Evolutionary conservation across 2,329 filamentous ascomycete species (phyloP).

Genomic region (Exophiala xenobiotica): DNA sequence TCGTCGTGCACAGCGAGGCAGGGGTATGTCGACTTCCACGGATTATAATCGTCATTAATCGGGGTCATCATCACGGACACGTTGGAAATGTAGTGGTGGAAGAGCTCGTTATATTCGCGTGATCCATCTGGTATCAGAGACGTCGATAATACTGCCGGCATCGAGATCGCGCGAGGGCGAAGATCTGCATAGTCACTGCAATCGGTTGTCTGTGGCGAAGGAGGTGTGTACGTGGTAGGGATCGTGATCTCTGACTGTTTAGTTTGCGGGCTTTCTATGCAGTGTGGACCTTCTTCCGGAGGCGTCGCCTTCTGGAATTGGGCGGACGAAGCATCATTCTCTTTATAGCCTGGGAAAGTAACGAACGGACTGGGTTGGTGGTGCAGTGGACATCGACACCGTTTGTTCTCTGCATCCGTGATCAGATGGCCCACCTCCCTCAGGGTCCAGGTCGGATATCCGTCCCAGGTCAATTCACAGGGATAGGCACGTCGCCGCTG

Average conservation of each 20-base stretch:
- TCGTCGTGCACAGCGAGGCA: conserved; percentile 10
- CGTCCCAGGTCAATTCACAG: conserved; percentile 11
- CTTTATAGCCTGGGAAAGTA: conserved; percentile 1
- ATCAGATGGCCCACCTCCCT: conserved; percentile 14
- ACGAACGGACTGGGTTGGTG: conserved; percentile 7
- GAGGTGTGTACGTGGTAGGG: background rate
- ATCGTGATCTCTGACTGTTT: background rate
- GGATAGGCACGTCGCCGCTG: conserved; percentile 15
- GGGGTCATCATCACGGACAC: conserved; percentile 10
- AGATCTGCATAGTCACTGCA: background rate
- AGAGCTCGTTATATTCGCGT: conserved; percentile 7
- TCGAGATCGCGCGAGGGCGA: background rate
- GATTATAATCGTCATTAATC: conserved; percentile 13
- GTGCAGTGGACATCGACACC: conserved; percentile 11
- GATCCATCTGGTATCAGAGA: conserved; percentile 2
- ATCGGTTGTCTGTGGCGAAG: background rate
- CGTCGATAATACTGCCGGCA: conserved; percentile 1
- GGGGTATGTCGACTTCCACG: conserved; percentile 18
- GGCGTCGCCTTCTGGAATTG: background rate
- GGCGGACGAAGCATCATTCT: background rate
- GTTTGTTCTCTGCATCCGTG: background rate
- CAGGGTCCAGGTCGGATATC: conserved; percentile 8
- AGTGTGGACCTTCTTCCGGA: background rate
- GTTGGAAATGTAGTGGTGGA: conserved; percentile 10
- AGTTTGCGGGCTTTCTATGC: background rate